These are phyloP conservation scores for Aspergillus quadrilineatus DNA, from an alignment of 2,329 filamentous ascomycete species.

Conservation along the genomic window DNA sequence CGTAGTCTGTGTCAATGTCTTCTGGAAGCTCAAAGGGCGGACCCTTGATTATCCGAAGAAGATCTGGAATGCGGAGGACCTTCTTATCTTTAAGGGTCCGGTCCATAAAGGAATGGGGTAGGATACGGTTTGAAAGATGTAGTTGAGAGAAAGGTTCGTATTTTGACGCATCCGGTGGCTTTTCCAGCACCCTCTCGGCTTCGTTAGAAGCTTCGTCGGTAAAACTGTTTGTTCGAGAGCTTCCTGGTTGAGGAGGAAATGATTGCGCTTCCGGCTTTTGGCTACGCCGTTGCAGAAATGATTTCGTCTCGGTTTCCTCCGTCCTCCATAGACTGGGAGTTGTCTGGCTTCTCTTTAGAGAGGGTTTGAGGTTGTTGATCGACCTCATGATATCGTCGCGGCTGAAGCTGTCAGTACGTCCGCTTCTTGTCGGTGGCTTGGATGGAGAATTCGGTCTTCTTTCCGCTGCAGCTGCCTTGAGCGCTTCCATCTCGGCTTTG, in stretches of 20 bases:
- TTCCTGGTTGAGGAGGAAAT: constrained; percentile 12
- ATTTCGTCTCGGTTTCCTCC: constrained; percentile 18
- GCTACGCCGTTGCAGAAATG: constrained; percentile 25
- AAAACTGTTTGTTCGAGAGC: constrained; percentile 18
- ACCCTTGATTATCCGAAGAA: constrained; percentile 76
- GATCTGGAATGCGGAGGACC: constrained; percentile 72
- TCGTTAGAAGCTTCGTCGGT: constrained; percentile 18
- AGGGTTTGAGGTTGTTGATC: constrained; percentile 28
- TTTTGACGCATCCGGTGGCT: constrained; percentile 54
- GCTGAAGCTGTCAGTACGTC: constrained; percentile 56
- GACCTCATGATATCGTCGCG: constrained; percentile 60
- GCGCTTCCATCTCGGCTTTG: constrained; percentile 44
- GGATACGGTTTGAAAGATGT: constrained; percentile 77
- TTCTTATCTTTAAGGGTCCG: constrained; percentile 77
- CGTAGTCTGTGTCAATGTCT: constrained; percentile 86
- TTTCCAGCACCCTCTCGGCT: constrained; percentile 20
- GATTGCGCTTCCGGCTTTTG: constrained; percentile 25
- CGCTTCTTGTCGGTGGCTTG: constrained; percentile 50
- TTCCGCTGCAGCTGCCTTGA: constrained; percentile 40
- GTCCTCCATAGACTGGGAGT: constrained; percentile 29
- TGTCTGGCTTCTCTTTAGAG: constrained; percentile 38
- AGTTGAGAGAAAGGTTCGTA: constrained; percentile 86
- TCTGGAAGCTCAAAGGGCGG: constrained; percentile 73
- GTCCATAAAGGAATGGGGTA: constrained; percentile 77
- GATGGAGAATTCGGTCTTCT: constrained; percentile 24